phyloP scores from a whole-genome alignment of 2,329 filamentous ascomycete genomes.

The Epicoccum nigrum region DNA sequence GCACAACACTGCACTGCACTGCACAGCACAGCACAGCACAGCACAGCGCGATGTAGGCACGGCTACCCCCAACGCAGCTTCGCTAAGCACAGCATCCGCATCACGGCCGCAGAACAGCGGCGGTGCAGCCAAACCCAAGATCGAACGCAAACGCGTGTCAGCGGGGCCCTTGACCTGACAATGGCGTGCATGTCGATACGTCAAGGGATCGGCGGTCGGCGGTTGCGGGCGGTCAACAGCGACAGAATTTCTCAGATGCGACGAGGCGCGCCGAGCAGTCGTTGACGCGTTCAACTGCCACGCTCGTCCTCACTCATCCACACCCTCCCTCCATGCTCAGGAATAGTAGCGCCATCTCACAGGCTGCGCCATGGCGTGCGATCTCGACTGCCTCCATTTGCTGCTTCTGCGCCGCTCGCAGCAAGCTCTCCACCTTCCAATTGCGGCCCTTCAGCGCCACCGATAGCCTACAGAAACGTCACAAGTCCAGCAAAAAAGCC shows the following conservation, averaged over 20 bases:
- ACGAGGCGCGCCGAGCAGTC: slow-evolving; percentile 1
- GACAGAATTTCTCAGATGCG: slow-evolving; percentile 15
- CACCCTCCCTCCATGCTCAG: slow-evolving; percentile 32
- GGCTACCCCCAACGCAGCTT: background rate
- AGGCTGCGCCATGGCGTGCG: slow-evolving; percentile 25
- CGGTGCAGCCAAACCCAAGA: background rate
- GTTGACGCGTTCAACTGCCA: slow-evolving; percentile 12
- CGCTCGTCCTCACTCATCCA: background rate
- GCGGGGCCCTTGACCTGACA: background rate
- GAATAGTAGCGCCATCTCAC: slow-evolving; percentile 24
- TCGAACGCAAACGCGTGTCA: slow-evolving; percentile 11
- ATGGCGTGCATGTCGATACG: background rate
- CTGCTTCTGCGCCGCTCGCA: slow-evolving; percentile 28
- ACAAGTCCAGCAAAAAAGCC: slow-evolving; percentile 4
- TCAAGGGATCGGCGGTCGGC: slow-evolving; percentile 8
- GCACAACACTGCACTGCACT: background rate
- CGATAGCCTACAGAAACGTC: slow-evolving; percentile 7
- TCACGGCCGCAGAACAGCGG: background rate
- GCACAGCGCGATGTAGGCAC: background rate
- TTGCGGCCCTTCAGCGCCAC: slow-evolving; percentile 28
- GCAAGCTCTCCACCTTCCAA: slow-evolving; percentile 10
- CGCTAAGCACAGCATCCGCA: background rate
- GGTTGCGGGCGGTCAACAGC: background rate
- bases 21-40: background rate
- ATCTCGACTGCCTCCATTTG: slow-evolving; percentile 22